phyloP scores from a whole-genome alignment of 108 stramenopile species.

The Cyclotella atomus region DNA sequence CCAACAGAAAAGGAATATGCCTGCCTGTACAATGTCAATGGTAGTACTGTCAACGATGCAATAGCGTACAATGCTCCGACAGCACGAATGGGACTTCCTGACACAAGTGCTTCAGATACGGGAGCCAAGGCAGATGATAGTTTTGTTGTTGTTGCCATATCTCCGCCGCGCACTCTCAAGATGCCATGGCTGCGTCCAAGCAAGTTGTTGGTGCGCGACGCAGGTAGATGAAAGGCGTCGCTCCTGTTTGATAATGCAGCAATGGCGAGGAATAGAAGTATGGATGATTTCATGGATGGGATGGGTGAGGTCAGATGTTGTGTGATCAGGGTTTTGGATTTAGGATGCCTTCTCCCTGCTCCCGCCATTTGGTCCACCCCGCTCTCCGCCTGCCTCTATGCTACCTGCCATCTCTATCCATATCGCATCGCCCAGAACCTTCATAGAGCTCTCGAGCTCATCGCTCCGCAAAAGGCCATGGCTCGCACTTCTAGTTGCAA shows the following conservation, averaged over 20 bases:
- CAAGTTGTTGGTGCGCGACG: neutral
- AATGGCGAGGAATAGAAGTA: neutral
- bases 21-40: conserved; percentile 36
- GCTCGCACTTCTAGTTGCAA: neutral
- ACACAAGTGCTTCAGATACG: conserved; percentile 24
- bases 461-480: neutral
- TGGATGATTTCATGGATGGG: neutral
- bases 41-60: conserved; percentile 32
- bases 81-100: conserved; percentile 32
- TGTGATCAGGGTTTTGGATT: too few relatives aligned
- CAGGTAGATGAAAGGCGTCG: neutral
- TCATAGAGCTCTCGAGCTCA: neutral
- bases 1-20: conserved; percentile 52
- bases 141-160: conserved; percentile 10
- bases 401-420: too few relatives aligned
- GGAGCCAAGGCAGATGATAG: conserved; percentile 20
- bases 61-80: conserved; percentile 38
- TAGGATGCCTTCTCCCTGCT: too few relatives aligned
- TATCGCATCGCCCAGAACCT: too few relatives aligned
- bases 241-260: neutral
- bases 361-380: too few relatives aligned
- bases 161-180: conserved; percentile 35
- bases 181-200: neutral
- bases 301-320: too few relatives aligned
- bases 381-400: too few relatives aligned